Evolutionary conservation across 306 rosid species (phyloP).

Genomic region (Ziziphus jujuba): DNA sequence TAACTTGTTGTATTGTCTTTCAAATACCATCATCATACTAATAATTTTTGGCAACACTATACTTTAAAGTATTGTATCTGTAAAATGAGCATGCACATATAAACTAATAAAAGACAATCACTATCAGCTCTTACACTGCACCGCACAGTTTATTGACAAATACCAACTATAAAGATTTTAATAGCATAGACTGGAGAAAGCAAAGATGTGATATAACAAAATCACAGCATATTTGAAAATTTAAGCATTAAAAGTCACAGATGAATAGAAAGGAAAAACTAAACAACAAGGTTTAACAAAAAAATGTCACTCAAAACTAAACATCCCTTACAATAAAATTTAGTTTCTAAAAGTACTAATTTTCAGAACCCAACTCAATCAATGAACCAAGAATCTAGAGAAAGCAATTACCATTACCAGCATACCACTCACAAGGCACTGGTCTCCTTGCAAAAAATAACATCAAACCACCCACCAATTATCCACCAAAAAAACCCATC

Average conservation of each 20-base stretch:
- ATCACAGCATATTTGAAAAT: too few relatives aligned
- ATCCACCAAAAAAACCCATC: slow-evolving; percentile 1
- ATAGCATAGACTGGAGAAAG: too few relatives aligned
- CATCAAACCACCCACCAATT: slow-evolving; percentile 21
- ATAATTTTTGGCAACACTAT: too few relatives aligned
- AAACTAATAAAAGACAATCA: neutral
- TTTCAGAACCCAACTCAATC: neutral
- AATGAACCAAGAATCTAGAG: neutral
- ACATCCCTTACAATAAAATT: too few relatives aligned
- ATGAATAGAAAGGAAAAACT: neutral
- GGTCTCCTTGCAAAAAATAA: slow-evolving; percentile 75
- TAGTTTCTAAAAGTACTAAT: neutral
- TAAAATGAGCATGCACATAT: too few relatives aligned
- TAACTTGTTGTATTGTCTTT: neutral
- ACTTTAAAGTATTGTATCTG: too few relatives aligned
- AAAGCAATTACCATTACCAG: slow-evolving; percentile 70
- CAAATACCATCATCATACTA: too few relatives aligned
- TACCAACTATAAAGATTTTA: too few relatives aligned
- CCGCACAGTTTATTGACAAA: too few relatives aligned
- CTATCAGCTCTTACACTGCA: neutral
- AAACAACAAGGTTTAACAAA: neutral
- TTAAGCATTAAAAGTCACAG: too few relatives aligned
- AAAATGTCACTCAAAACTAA: too few relatives aligned
- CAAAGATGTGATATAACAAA: too few relatives aligned
- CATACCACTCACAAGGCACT: slow-evolving; percentile 91